Base-by-base conservation (phyloP, 257 asterid species). In the Fraxinus cuspidata region DNA sequence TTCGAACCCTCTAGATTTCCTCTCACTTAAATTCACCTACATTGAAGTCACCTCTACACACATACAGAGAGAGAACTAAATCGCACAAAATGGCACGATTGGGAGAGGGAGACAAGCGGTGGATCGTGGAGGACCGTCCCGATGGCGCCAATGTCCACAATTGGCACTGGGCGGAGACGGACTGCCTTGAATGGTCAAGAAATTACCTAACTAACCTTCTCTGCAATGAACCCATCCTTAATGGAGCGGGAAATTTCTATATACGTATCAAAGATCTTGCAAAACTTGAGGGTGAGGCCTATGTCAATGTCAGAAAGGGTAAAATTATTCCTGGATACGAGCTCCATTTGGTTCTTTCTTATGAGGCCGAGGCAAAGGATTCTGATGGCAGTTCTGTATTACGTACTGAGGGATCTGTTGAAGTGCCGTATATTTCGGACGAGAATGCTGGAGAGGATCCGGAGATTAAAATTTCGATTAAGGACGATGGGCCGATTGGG, bases 371-470 rank as follows among this genome's bases (percentile, higher is more conserved):
- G 38, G 96, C 88, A 4, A 95, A 80, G 29, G 99, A 89, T 38
- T 37, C 91, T 0, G 94, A 89, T 1, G 95, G 95, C 0, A 78
- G 32, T 35, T 32, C 91, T n/a, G 82, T 83, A 49, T 12, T 86
- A 63, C 86, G 64, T 31, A 81, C 97, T 0, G 97, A 91, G 49
- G 99, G 99, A 2, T 76, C 86, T 3, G 91, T 93, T 18, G 99
- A 95, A 21, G 77, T 91, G 12, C 99, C 98, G 0, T 93, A 95
- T 18, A 90, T 95, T 12, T 83, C 96, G 9, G 98, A 93, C 27
- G 99, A 93, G 94, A 95, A 93, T 73, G 97, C 99, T 12, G 99
- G 81, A 0, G 99, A 95, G 81, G 98, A 95, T 75, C 98, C 99
- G 12, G 91, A 95, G 56, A 64, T 88, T 37, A 82, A 86, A 81